Percentiles rank a stretch among this genome's conserved stretches.
These are phyloP conservation scores for Aspergillus hancockii DNA, from an alignment of 495 filamentous ascomycete genomes.

Conservation along the genomic window DNA sequence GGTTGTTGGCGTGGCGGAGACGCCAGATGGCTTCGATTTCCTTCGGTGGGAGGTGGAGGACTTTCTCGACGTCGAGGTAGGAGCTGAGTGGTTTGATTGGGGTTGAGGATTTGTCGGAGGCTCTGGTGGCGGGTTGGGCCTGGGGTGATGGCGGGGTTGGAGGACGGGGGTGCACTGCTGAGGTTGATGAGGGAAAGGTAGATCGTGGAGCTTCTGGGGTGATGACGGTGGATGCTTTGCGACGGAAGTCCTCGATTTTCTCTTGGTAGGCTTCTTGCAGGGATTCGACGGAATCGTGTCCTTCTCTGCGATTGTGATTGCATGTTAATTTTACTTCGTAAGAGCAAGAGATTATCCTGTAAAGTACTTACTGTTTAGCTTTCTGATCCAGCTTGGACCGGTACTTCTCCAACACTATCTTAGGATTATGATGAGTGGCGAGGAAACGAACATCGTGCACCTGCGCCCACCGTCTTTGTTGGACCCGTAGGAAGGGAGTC, in stretches of 20 bases:
- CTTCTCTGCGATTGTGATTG: conserved; percentile 53
- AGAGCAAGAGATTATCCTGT: background rate
- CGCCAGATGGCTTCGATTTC: conserved; percentile 91
- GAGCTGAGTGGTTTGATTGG: conserved; percentile 79
- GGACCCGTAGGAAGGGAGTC: conserved; percentile 30
- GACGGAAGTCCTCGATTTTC: conserved; percentile 68
- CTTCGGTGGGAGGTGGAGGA: conserved; percentile 66
- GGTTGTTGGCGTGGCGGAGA: conserved; percentile 71
- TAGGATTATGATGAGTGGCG: conserved; percentile 62
- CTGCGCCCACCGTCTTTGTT: conserved; percentile 84
- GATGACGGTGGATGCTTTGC: conserved; percentile 57
- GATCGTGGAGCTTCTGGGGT: conserved; percentile 46
- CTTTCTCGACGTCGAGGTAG: conserved; percentile 82
- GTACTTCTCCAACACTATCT: conserved; percentile 79
- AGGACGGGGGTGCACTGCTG: conserved; percentile 28
- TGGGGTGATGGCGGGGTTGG: conserved; percentile 34
- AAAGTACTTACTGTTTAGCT: conserved; percentile 62
- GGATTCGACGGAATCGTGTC: conserved; percentile 69
- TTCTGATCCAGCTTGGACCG: conserved; percentile 81
- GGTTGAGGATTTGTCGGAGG: conserved; percentile 29
- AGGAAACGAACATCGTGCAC: conserved; percentile 92
- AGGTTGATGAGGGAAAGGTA: conserved; percentile 23
- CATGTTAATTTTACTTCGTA: conserved; percentile 3
- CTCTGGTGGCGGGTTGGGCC: conserved; percentile 34
- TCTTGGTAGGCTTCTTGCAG: conserved; percentile 81